A percentile compares a stretch with the other conserved stretches of the same genome.
Evolutionary conservation across 768 basidiomycete genomes (phyloP).

Genomic region (Sporobolomyces pararoseus): DNA sequence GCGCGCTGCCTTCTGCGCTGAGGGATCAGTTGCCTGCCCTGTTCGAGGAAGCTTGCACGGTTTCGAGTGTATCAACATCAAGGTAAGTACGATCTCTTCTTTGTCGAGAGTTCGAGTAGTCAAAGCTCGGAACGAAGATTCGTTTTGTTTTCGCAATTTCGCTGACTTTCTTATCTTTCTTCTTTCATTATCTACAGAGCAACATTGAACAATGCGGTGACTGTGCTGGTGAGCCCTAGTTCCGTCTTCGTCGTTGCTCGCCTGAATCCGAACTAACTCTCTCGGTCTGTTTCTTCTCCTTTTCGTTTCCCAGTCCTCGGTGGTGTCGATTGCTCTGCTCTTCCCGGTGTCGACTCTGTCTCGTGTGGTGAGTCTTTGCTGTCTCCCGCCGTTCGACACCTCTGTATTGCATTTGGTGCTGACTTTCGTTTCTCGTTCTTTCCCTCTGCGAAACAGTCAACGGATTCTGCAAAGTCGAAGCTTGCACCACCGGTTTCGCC

Average conservation of each 20-base stretch:
- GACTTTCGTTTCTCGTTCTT: no score
- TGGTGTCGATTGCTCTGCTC: slow-evolving; percentile 1
- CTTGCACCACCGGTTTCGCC: background rate
- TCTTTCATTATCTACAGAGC: background rate
- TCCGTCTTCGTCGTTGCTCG: background rate
- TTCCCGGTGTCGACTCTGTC: background rate
- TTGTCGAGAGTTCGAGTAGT: background rate
- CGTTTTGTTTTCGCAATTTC: background rate
- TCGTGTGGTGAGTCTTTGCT: background rate
- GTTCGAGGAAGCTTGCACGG: background rate
- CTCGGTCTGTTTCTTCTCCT: background rate
- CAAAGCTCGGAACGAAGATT: background rate
- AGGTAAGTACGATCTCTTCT: background rate
- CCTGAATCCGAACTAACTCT: background rate
- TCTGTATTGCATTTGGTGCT: background rate
- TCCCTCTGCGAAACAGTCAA: background rate
- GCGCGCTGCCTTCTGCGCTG: background rate
- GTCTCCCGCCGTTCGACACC: background rate
- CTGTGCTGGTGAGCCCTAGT: background rate
- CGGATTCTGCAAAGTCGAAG: slow-evolving; percentile 3
- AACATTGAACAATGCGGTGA: slow-evolving; percentile 12
- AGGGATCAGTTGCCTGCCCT: background rate
- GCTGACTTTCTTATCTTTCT: background rate
- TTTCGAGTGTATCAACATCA: slow-evolving; percentile 8
- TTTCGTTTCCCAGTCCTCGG: background rate